Base-by-base conservation (phyloP, 2,329 filamentous ascomycete genomes). In the Fusarium tanahbumbuense region DNA sequence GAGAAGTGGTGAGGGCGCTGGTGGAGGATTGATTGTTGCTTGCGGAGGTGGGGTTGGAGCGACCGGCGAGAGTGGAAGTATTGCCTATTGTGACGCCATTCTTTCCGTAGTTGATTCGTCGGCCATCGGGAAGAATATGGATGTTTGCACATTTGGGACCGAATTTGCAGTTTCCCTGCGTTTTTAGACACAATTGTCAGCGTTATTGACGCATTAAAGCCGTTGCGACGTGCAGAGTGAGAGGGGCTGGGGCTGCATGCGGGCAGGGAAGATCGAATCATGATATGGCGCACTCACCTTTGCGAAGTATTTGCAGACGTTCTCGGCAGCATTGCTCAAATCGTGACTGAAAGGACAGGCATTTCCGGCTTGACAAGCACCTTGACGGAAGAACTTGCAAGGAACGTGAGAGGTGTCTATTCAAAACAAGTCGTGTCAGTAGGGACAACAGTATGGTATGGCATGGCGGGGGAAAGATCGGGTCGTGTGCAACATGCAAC, bases 331-430 rank as follows among this genome's bases (percentile, higher is more conserved):
- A 30, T 90, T 88, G 78, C 96, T 93, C 70, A 96, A 90, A 70
- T 97, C 95, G 83, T 99, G 96, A 76, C 94, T 93, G 82, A 98
- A 99, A 42, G 96, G 96, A 83, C 96, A 99, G 72, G 94, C 93
- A 79, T 92, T 93, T 75, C 96, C 96, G 61, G 96, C 96, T 86
- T 98, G 95, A 81, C 96, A 99, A 76, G 93, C 91, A 79, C 95
- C 94, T 84, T 97, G 93, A 56, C 94, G 91, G 82, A 96, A 99
- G 91, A 99, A 99, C 86, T 98, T 98, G 92, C 96, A 99, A 41
- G 96, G 96, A 46, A 99, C 96, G 84, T 98, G 96, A 67, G 94
- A 92, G 20, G 96, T 97, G 81, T 97, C 95, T 98, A 70, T 64
- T 41, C 32, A 52, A 68, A 70, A 61, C 60, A 68, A 71, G 46